Conservation (phyloP, 2,329 filamentous ascomycete genomes). For the Sarocladium kiliense region DNA sequence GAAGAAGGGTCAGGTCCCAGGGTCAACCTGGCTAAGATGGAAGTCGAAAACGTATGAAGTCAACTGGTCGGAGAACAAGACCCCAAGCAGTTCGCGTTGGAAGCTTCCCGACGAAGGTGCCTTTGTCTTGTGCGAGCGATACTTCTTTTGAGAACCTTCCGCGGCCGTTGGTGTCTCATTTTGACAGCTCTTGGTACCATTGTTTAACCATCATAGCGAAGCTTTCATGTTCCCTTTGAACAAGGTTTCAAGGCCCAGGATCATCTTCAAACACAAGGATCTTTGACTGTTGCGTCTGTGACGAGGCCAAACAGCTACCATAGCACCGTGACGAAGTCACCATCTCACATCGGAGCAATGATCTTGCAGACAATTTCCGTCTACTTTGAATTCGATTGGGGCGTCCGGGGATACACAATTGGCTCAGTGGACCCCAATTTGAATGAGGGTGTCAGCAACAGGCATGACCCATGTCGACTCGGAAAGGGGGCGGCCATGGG, state of each 20-base stretch:
- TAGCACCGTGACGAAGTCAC: background rate
- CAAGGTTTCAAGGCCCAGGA: no score
- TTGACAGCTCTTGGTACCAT: background rate
- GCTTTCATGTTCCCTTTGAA: no score
- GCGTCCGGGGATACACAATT: background rate
- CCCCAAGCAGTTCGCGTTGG: background rate
- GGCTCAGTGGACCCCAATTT: conserved; percentile 8
- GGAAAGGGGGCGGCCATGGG: background rate
- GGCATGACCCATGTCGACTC: background rate
- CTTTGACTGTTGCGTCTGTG: no score
- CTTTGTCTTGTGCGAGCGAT: background rate
- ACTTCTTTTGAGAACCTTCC: background rate
- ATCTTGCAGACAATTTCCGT: background rate
- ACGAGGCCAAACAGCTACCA: background rate
- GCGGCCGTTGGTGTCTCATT: background rate
- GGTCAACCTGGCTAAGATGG: background rate
- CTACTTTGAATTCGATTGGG: background rate
- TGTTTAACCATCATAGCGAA: background rate
- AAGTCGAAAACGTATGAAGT: background rate
- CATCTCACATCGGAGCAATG: no score
- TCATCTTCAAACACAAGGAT: no score
- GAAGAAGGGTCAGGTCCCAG: background rate
- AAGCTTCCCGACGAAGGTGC: background rate
- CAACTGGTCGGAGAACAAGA: background rate
- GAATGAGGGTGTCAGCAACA: background rate